Base-by-base conservation (phyloP, 75 land plant species). In the Isoetes taiwanensis region DNA sequence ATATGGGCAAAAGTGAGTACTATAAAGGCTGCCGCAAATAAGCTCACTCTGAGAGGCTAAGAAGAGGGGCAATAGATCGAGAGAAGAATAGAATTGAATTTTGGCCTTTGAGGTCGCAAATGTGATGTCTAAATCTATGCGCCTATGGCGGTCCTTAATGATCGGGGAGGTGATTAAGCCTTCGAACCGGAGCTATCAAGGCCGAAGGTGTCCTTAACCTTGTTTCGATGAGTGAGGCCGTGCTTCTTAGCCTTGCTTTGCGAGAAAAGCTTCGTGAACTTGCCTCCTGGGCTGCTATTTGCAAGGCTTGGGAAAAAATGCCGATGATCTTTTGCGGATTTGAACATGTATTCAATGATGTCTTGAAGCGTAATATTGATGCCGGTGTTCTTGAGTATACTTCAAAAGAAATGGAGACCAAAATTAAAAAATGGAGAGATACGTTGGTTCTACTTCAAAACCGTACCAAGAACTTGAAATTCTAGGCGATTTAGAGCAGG, bases 41-140 rank as follows among this genome's bases (percentile, higher is more conserved):
- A 63, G 66, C 39, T 59, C 6, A 41, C 65, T 43, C 23, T 63
- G n/a, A 29, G 48, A 68, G 31, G 4, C 31, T 6, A 62, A 50
- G 38, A 54, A 59, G 54, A 56, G 58, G 30, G 43, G 65, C 3
- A 35, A 57, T 32, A 43, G 57, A 57, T 6, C 1, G 33, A 43
- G 54, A 57, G 41, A 66, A 50, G 52, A 52, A 8, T 70, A 35
- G n/a, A 76, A 89, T 14, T 94, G 82, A 5, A 85, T 94, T 25
- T 79, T 94, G 23, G 87, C 91, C 19, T 94, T 94, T 48, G 99
- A 94, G 63, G 87, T 85, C 1, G 90, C 91, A n/a, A 89, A 75
- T 62, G 75, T 80, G 25, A 78, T 94, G 84, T 85, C 99, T 26
- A 90, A 85, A 41, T 61, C 76, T 3, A 58, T 82, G 16, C 74